Conservation (phyloP, 495 filamentous ascomycete species). For the Bacidia rubella region DNA sequence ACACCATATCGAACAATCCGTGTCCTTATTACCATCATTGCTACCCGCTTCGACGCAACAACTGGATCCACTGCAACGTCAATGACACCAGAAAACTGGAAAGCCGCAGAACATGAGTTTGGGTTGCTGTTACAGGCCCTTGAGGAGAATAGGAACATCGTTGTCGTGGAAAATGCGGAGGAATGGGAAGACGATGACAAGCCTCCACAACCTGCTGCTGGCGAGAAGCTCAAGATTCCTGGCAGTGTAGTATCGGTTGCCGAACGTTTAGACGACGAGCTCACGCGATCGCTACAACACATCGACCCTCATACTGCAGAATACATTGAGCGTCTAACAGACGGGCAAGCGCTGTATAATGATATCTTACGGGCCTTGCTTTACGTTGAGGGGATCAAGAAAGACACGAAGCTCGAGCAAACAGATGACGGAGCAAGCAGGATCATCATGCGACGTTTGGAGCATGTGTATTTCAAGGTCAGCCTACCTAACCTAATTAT, state of each 20-base stretch:
- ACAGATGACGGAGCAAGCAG: constrained; percentile 78
- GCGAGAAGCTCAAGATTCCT: constrained; percentile 73
- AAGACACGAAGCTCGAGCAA: constrained; percentile 55
- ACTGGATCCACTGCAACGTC: constrained; percentile 61
- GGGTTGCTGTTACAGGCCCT: constrained; percentile 62
- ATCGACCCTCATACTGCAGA: constrained; percentile 98
- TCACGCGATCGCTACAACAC: constrained; percentile 85
- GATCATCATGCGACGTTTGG: constrained; percentile 80
- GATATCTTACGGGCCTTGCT: constrained; percentile 73
- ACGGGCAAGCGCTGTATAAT: constrained; percentile 86
- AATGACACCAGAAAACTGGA: constrained; percentile 97
- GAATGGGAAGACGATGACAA: constrained; percentile 99
- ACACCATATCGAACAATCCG: constrained; percentile 92
- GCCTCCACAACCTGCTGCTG: constrained; percentile 53
- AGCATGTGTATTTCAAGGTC: constrained; percentile 98
- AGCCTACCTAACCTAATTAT: constrained; percentile 10
- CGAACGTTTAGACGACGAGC: constrained; percentile 93
- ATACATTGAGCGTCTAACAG: constrained; percentile 87
- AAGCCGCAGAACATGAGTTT: constrained; percentile 78
- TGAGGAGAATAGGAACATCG: constrained; percentile 58
- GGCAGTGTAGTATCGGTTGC: constrained; percentile 90
- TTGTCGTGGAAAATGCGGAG: constrained; percentile 82
- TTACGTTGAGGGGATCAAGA: constrained; percentile 69
- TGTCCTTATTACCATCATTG: constrained; percentile 80
- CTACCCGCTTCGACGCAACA: constrained; percentile 86